A percentile compares a stretch with the other conserved stretches of the same genome.
Conservation (phyloP, 2,329 filamentous ascomycete genomes). For the Penicillium sp. region DNA sequence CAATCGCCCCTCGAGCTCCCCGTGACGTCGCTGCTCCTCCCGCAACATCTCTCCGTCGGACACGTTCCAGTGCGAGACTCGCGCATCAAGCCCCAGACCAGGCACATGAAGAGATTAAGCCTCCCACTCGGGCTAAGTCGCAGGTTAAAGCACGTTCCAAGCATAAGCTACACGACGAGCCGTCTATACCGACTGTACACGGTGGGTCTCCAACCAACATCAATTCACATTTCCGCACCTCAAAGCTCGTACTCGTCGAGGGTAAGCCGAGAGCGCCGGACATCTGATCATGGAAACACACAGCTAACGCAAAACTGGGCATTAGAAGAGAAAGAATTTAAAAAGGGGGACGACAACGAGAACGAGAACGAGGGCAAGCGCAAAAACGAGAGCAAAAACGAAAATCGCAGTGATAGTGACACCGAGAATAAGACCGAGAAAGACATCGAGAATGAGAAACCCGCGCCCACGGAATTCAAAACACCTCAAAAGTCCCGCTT, state of each 20-base stretch:
- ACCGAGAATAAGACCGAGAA: not conserved
- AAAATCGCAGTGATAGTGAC: not conserved
- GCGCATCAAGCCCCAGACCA: conserved; percentile 9
- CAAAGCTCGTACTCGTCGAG: conserved; percentile 42
- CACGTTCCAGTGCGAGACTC: conserved; percentile 42
- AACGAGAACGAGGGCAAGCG: not conserved
- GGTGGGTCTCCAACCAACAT: conserved; percentile 52
- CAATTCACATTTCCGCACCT: conserved; percentile 49
- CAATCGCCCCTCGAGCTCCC: conserved; percentile 48
- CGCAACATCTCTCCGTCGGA: conserved; percentile 33
- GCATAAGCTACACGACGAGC: conserved; percentile 49
- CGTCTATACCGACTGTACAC: conserved; percentile 16
- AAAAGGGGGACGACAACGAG: not conserved
- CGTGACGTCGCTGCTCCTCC: conserved; percentile 33
- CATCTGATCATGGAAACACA: not conserved
- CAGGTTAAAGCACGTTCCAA: conserved; percentile 52
- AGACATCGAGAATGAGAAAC: conserved; percentile 7
- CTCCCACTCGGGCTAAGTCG: conserved; percentile 8
- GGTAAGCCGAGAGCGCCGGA: conserved; percentile 28
- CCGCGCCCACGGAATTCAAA: conserved; percentile 47
- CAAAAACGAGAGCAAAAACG: not conserved
- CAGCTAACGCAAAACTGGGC: not conserved
- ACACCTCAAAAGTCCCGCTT: conserved; percentile 59
- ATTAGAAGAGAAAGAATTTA: not conserved
- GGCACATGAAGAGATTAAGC: conserved; percentile 33